Conservation (phyloP, 352 stramenopile genomes). For the Globisporangium sylvaticum region DNA sequence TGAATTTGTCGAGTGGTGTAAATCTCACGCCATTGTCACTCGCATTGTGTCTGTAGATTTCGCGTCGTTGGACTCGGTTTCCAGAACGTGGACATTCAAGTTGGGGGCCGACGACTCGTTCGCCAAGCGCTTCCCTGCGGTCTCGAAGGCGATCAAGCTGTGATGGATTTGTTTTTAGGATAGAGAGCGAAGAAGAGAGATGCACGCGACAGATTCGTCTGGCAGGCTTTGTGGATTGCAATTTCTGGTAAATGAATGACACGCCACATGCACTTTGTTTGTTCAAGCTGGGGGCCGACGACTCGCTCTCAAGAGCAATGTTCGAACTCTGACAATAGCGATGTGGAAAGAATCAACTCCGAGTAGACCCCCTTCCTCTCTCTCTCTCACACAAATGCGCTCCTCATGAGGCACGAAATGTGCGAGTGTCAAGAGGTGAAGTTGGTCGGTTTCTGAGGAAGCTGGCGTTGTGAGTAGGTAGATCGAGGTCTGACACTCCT, state of each 20-base stretch:
- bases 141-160: conserved; percentile 47
- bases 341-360: too few species aligned
- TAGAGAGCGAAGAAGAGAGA: background rate
- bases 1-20: background rate
- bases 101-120: conserved; percentile 45
- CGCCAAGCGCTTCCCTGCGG: conserved; percentile 39
- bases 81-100: conserved; percentile 54
- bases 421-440: too few species aligned
- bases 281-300: too few species aligned
- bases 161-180: conserved; percentile 17
- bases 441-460: too few species aligned
- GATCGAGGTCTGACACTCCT: too few species aligned
- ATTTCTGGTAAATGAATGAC: background rate
- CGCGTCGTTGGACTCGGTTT: conserved; percentile 34
- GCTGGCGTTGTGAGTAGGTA: too few species aligned
- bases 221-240: background rate
- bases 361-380: too few species aligned
- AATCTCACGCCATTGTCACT: background rate
- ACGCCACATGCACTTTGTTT: background rate
- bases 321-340: too few species aligned
- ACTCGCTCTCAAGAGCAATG: too few species aligned
- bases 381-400: too few species aligned
- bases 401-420: too few species aligned
- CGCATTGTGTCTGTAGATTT: conserved; percentile 29
- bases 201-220: background rate